Evolutionary conservation across 2,329 filamentous ascomycete genomes (phyloP).

Genomic region (Thielaviopsis punctulata): DNA sequence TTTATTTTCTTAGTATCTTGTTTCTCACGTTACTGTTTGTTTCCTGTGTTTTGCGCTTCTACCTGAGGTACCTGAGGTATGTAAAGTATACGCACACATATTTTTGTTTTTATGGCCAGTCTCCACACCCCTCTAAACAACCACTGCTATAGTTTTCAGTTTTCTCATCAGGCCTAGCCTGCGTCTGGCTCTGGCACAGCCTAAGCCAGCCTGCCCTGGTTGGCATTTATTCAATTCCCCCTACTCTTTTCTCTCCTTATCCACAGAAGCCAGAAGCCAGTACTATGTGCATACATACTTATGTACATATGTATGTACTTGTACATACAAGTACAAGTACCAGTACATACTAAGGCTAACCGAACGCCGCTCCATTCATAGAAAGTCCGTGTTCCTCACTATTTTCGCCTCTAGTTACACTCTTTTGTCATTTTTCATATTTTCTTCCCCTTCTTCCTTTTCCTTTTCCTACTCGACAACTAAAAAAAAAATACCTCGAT

Average conservation of each 20-base stretch:
- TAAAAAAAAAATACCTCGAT: background rate
- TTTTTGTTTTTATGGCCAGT: slow-evolving; percentile 2
- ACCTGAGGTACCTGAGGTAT: background rate
- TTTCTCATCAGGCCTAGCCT: too few relatives aligned
- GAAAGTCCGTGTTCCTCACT: background rate
- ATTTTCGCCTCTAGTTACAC: background rate
- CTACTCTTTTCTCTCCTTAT: background rate
- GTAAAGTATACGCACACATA: background rate
- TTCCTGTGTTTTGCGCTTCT: background rate
- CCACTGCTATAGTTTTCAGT: too few relatives aligned
- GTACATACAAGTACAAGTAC: too few relatives aligned
- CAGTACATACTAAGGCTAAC: too few relatives aligned
- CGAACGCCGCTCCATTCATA: background rate
- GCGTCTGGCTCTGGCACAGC: background rate
- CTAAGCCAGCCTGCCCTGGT: background rate
- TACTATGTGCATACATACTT: too few relatives aligned
- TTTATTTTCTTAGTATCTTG: background rate
- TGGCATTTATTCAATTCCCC: background rate
- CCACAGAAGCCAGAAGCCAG: too few relatives aligned
- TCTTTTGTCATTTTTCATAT: background rate
- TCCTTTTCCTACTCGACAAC: background rate
- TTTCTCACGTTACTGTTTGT: background rate
- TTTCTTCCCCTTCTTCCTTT: background rate
- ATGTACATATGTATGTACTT: too few relatives aligned
- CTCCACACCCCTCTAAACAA: background rate